Base-by-base conservation (phyloP, 495 filamentous ascomycete species). In the Hyaloscypha bicolor region DNA sequence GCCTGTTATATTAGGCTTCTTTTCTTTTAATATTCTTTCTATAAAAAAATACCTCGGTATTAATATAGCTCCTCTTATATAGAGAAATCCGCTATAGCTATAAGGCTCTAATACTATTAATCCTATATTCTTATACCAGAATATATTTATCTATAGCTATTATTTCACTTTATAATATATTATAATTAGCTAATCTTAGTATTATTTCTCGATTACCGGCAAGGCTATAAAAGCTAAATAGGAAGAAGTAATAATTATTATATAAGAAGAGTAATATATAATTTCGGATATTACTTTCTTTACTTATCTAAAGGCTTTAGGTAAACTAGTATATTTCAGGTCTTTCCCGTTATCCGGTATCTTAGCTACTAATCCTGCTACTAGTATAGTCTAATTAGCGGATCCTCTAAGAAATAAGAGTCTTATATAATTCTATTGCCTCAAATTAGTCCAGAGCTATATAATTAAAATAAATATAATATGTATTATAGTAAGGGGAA, bases 331-430 rank as follows among this genome's bases (percentile, higher is more conserved):
- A 66, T 29, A 66, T 66, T 53, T 9, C 29, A 66, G 62, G 64
- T 66, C 39, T 61, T 61, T 66, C 29, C 39, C 32, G 33, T 66
- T 30, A 37, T 60, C 37, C 56, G 48, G 64, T 56, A 30, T 66
- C 56, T 65, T n/a, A 65, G 55, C 35, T 65, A 35, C 63, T 33
- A 65, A 65, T 65, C 55, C 63, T 65, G 22, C 32, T 59, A 53
- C 63, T 58, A 33, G 63, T 53, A 33, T 22, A 32, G 63, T 65
- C 32, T 37, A 58, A 65, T 65, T 65, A 25, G 55, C 63, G 55
- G 21, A 65, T 65, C 55, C 33, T 65, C 19, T 56, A 51, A 42
- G 16, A 59, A 65, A 56, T 16, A 14, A n/a, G n/a, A n/a, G n/a
- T n/a, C n/a, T n/a, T n/a, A n/a, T n/a, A 56, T 32, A 22, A 59